phyloP scores from a whole-genome alignment of 192 early-diverging fungal genomes.

The Linnemannia schmuckeri region DNA sequence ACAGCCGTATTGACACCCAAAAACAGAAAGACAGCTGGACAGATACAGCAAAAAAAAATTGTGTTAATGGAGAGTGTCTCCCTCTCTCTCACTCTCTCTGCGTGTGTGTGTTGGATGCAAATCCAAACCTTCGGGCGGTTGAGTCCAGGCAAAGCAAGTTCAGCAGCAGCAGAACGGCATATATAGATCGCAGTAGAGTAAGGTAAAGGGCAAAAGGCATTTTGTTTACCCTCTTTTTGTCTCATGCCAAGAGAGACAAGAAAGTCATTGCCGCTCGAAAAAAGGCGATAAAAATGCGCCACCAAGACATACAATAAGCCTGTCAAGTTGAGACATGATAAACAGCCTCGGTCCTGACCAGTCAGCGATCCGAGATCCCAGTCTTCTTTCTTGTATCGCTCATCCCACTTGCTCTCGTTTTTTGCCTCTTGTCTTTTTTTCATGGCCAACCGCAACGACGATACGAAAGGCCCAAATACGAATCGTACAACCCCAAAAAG shows the following conservation, averaged over 20 bases:
- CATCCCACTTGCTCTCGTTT: neutral
- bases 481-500: neutral
- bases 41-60: no score
- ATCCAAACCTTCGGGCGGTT: neutral
- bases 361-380: neutral
- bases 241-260: neutral
- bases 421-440: neutral
- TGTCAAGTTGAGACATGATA: neutral
- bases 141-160: neutral
- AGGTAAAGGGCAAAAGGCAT: neutral
- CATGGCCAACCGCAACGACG: neutral
- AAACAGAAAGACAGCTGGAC: slow-evolving; percentile 3
- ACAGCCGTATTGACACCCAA: neutral
- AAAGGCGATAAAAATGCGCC: neutral
- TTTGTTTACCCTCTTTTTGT: neutral
- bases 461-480: neutral
- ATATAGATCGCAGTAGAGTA: neutral
- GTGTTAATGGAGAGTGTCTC: no score
- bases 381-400: neutral
- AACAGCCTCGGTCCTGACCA: neutral
- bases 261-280: neutral
- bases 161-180: neutral
- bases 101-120: neutral
- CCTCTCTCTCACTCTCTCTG: neutral
- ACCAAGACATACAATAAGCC: neutral